Base-by-base conservation (phyloP, 2,329 filamentous ascomycete genomes). In the Pseudofabraea citricarpa region DNA sequence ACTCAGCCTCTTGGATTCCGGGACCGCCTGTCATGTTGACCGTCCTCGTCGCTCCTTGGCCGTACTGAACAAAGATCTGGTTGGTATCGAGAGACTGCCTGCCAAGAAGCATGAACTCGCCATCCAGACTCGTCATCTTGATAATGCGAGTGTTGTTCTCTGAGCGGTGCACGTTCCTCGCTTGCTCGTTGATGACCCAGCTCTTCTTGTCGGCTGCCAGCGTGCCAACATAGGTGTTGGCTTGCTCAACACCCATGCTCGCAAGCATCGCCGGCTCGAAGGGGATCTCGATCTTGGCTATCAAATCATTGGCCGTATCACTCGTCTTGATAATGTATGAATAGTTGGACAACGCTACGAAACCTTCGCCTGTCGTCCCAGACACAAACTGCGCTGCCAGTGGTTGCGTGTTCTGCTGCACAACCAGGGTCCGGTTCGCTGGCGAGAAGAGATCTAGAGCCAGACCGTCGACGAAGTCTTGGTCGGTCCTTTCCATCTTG, bases 361-460 rank as follows among this genome's bases (percentile, higher is more conserved):
- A 65, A 6, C 49, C 47, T 19, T 51, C 56, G 12, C 61, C 61
- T 1, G 54, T 53, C 10, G 48, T 54, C 6, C 59, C 58, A 0
- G 52, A 56, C 7, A 65, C 56, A 36, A 64, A 64, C n/a, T 47
- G 43, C 4, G 53, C 57, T 3, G 45, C 26, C 19, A 62, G 53
- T 6, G 60, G 61, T 2, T 51, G 42, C 16, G 49, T 48, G 38
- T 65, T 65, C 32, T 60, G 53, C 9, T 48, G 49, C 4, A 65
- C 59, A 12, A 58, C 48, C 6, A 62, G 48, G 6, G 58, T 62
- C 5, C 61, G 53, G 20, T 56, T 56, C 4, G 41, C 54, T 7
- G 61, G 62, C 2, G 62, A 64, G 39, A 63, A 57, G 9, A 64
- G 46, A 40, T 64, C 61, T 15, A 63, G 55, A 6, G 51, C 55